Percentiles rank a stretch among this genome's conserved stretches.
These are phyloP conservation scores for Cyberlindnera amylophila DNA, from an alignment of 805 yeast species.

Conservation along the genomic window DNA sequence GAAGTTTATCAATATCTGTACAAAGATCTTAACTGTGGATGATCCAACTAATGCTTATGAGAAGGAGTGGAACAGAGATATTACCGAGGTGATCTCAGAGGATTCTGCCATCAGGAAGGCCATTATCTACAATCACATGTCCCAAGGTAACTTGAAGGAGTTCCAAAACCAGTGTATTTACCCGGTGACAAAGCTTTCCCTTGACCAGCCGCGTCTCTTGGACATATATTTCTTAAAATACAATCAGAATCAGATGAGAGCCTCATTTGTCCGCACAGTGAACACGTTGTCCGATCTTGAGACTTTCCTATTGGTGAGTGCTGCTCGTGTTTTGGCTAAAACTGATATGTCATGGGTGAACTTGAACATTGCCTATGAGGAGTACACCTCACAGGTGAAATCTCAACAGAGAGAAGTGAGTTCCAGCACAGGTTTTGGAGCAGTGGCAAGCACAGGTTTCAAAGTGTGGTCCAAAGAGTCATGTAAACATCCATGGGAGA, in stretches of 20 bases:
- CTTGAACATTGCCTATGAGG: conserved; percentile 73
- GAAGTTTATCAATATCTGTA: conserved; percentile 47
- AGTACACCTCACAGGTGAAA: conserved; percentile 58
- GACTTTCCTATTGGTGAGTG: conserved; percentile 62
- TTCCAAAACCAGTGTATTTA: conserved; percentile 42
- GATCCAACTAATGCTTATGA: conserved; percentile 27
- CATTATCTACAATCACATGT: conserved; percentile 47
- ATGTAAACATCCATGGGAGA: conserved; percentile 72
- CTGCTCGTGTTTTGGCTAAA: conserved; percentile 67
- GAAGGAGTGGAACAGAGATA: conserved; percentile 41
- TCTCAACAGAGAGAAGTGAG: conserved; percentile 35
- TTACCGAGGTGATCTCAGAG: conserved; percentile 29
- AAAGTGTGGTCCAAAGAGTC: conserved; percentile 61
- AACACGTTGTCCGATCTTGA: conserved; percentile 65
- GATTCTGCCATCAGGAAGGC: conserved; percentile 33
- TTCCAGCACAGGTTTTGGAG: conserved; percentile 23
- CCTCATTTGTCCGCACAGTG: conserved; percentile 25
- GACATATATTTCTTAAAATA: conserved; percentile 25
- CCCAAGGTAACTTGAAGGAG: conserved; percentile 53
- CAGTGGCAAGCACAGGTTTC: conserved; percentile 31
- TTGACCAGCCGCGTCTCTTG: conserved; percentile 26
- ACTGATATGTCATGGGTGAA: conserved; percentile 58
- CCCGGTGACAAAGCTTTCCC: conserved; percentile 35
- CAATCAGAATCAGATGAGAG: conserved; percentile 28
- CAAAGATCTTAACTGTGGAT: conserved; percentile 35